Percentiles rank a stretch among this genome's conserved stretches.
phyloP scores from a whole-genome alignment of 192 early-diverging fungal species.

The Phlyctochytrium bullatum region DNA sequence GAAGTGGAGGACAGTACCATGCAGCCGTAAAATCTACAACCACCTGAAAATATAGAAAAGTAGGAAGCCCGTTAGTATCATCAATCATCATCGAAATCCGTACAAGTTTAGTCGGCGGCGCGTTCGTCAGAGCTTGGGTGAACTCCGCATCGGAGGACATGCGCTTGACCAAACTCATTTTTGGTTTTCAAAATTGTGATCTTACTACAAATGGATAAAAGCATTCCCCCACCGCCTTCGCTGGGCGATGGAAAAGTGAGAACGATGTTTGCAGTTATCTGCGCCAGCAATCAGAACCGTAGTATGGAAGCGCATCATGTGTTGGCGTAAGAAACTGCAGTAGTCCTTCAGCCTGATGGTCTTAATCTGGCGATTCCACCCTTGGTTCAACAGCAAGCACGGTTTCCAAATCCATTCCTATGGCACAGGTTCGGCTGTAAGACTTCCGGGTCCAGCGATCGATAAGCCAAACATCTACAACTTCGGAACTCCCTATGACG shows the following conservation, averaged over 20 bases:
- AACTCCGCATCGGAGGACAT: conserved; percentile 22
- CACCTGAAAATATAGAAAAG: conserved; percentile 21
- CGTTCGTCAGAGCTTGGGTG: conserved; percentile 7
- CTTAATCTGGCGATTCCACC: too few relatives aligned
- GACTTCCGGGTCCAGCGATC: conserved; percentile 82
- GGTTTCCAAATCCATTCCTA: conserved; percentile 84
- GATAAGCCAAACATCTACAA: conserved; percentile 87
- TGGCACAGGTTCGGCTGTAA: conserved; percentile 87
- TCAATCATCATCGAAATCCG: not conserved
- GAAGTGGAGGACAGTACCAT: too few relatives aligned
- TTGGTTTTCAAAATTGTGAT: not conserved
- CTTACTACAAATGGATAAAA: not conserved
- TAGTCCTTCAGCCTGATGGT: not conserved
- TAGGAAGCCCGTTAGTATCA: not conserved
- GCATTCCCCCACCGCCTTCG: too few relatives aligned
- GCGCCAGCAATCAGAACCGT: conserved; percentile 95
- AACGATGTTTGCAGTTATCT: conserved; percentile 80
- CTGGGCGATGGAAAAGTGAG: not conserved
- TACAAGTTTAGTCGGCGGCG: conserved; percentile 20
- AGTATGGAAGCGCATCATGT: conserved; percentile 95
- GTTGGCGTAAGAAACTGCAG: conserved; percentile 46
- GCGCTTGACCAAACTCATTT: conserved; percentile 23
- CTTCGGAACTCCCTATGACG: conserved; percentile 90
- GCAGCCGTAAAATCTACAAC: conserved; percentile 50
- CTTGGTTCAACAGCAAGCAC: conserved; percentile 36